A percentile compares a stretch with the other conserved stretches of the same genome.
phyloP scores from a whole-genome alignment of 1,139 yeast genomes.

The Chernovozyma aurita region DNA sequence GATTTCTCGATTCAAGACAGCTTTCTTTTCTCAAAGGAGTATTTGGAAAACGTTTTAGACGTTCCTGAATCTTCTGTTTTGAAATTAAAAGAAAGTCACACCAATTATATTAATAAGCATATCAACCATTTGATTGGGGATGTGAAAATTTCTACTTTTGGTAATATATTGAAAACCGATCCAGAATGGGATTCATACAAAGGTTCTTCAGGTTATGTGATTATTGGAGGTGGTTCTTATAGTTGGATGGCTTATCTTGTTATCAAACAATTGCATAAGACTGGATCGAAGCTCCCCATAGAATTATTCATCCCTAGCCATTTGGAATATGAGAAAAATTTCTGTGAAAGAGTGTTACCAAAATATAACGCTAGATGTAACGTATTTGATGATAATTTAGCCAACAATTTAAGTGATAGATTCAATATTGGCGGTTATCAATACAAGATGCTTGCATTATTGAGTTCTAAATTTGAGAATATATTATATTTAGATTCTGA shows the following conservation, averaged over 20 bases:
- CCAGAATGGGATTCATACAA: constrained; percentile 34
- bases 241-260: constrained; percentile 44
- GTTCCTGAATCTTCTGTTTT: constrained; percentile 27
- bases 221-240: constrained; percentile 43
- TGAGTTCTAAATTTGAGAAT: constrained; percentile 55
- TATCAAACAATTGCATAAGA: constrained; percentile 35
- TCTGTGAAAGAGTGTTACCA: constrained; percentile 50
- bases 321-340: constrained; percentile 45
- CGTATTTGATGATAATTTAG: constrained; percentile 33
- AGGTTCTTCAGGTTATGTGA: constrained; percentile 36
- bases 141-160: constrained; percentile 33
- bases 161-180: constrained; percentile 29
- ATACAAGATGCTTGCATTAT: constrained; percentile 56
- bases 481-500: constrained; percentile 66
- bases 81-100: constrained; percentile 31
- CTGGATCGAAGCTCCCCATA: constrained; percentile 38
- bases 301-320: constrained; percentile 50
- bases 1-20: constrained; percentile 19
- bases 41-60: constrained; percentile 36
- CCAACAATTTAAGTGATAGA: constrained; percentile 18
- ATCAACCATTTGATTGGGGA: constrained; percentile 28
- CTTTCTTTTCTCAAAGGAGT: constrained; percentile 34
- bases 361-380: constrained; percentile 52
- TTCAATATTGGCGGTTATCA: constrained; percentile 54
- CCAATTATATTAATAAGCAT: constrained; percentile 24